Evolutionary conservation across 257 asterid species (phyloP), one percentile per base, ranked within the genome.

Genomic region (Lavandula angustifolia): DNA sequence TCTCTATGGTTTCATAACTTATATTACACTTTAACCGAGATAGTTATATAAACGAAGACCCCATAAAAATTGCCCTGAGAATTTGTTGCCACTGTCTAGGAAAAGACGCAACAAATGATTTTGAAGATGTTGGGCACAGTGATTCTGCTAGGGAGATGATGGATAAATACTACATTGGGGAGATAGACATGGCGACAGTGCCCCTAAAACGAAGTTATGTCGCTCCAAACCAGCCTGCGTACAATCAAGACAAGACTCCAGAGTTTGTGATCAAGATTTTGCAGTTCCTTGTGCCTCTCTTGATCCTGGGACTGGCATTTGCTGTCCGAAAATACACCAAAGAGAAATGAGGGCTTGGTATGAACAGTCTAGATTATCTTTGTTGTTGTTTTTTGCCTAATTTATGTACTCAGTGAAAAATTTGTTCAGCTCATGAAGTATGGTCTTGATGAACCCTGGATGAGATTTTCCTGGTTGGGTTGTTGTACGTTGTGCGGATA

Each of bases 271-370:
- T 83, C 81, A 89, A 89, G 87, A 80, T 87, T 73, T 64, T 87
- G 64, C 95, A 87, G 83, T 83, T 89, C 76, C 84, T 89, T n/a
- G 88, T 87, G 68, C 95, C 96, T 57, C 75, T 89, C 76, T 11
- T 85, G 79, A 85, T 89, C 64, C 33, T 89, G 77, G 94, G 96
- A 7, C 75, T 87, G 84, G 94, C 95, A 14, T 81, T 87, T 38
- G 81, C 78, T 8, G 91, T 87, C 46, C 85, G 91, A 41, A 73
- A 76, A 72, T 86, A 81, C 79, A 81, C 96, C 73, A 84, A 82
- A 72, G 89, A 89, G 88, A 79, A 81, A 64, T 80, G 71, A 72
- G 31, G 9, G 42, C 9, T 13, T 16, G 7, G 64, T 47, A 33
- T 22, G 11, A 48, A 42, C 11, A 34, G 33, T 42, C 14, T 11